A percentile compares a stretch with the other conserved stretches of the same genome.
Evolutionary conservation across 495 filamentous ascomycete genomes (phyloP).

Genomic region (Neurospora tetraspora): DNA sequence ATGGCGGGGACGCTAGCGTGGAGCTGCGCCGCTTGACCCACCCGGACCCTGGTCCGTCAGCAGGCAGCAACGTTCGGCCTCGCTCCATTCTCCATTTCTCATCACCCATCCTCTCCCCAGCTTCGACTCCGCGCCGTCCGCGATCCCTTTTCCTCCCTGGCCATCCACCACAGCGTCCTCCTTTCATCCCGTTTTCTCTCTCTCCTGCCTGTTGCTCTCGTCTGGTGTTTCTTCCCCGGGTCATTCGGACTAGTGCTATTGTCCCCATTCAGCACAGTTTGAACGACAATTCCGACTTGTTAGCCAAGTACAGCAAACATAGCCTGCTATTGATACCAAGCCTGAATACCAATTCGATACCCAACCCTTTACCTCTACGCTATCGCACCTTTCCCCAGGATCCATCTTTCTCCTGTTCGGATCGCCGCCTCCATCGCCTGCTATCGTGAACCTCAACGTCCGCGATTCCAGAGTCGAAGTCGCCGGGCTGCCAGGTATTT

Average conservation of each 20-base stretch:
- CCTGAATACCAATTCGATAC: background rate
- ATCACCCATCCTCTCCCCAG: constrained; percentile 14
- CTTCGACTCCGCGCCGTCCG: background rate
- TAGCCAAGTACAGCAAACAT: background rate
- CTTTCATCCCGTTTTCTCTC: background rate
- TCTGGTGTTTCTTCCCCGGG: constrained; percentile 9
- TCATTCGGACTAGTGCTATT: constrained; percentile 7
- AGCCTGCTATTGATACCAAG: background rate
- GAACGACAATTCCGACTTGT: background rate
- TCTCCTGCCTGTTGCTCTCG: constrained; percentile 3
- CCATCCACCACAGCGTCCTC: constrained; percentile 7
- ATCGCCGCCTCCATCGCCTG: background rate
- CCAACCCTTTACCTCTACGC: background rate
- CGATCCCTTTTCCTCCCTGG: constrained; percentile 5
- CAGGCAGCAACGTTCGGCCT: constrained; percentile 24
- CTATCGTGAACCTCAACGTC: background rate
- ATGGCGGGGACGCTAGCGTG: constrained; percentile 1
- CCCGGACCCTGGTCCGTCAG: constrained; percentile 14
- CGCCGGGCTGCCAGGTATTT: constrained; percentile 5
- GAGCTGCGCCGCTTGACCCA: constrained; percentile 23
- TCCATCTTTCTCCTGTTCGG: background rate
- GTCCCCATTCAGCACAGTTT: background rate
- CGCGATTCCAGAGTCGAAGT: background rate
- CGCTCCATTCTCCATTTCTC: constrained; percentile 22
- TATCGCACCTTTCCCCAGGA: background rate